Conservation (phyloP, 805 yeast species). For the Cyberlindnera euphorbiae region DNA sequence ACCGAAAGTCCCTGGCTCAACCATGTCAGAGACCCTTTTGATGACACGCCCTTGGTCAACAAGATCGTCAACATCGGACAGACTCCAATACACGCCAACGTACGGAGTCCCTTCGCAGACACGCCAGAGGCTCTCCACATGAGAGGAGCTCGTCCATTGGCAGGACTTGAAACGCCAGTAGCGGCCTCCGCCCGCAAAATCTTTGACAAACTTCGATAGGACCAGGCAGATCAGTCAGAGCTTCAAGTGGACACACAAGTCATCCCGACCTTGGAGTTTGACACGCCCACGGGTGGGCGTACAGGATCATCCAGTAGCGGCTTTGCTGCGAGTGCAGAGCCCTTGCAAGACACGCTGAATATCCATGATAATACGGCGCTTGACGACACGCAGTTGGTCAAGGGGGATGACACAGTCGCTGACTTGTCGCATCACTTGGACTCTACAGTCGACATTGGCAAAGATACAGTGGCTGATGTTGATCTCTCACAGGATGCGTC, state of each 20-base stretch:
- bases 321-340: too few relatives aligned
- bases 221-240: conserved; percentile 16
- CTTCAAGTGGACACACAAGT: conserved; percentile 19
- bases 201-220: conserved; percentile 19
- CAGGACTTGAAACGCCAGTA: too few relatives aligned
- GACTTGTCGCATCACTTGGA: too few relatives aligned
- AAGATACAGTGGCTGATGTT: too few relatives aligned
- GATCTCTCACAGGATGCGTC: conserved; percentile 2
- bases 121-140: conserved; percentile 16
- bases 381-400: too few relatives aligned
- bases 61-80: conserved; percentile 10
- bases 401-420: too few relatives aligned
- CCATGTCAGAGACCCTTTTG: conserved; percentile 35
- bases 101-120: conserved; percentile 7
- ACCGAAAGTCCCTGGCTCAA: conserved; percentile 26
- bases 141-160: conserved; percentile 1
- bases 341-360: too few relatives aligned
- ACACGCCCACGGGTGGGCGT: too few relatives aligned
- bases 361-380: too few relatives aligned
- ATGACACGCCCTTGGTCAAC: conserved; percentile 20
- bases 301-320: too few relatives aligned
- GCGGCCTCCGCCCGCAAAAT: conserved; percentile 12
- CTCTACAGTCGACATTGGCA: too few relatives aligned
- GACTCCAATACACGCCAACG: conserved; percentile 9
- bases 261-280: conserved; percentile 17